phyloP scores from a whole-genome alignment of 495 filamentous ascomycete species.

The Mycothermus thermophilus region DNA sequence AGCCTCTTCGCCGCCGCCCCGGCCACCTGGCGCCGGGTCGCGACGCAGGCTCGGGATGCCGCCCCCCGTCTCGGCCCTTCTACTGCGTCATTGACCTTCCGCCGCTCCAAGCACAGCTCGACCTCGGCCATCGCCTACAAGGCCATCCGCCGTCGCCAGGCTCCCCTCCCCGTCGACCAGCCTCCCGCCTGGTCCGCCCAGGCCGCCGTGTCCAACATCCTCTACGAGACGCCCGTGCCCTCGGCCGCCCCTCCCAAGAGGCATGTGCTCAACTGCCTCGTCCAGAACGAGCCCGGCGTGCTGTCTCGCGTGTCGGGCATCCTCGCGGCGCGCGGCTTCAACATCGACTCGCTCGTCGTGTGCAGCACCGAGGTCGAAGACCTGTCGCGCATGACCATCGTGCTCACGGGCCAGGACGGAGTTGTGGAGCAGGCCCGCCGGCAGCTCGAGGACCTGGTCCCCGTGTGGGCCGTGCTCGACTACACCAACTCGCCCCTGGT shows the following conservation, averaged over 20 bases:
- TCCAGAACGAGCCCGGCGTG: conserved; percentile 97
- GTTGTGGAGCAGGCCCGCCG: conserved; percentile 95
- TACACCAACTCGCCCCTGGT: conserved; percentile 90
- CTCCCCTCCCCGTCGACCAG: conserved; percentile 65
- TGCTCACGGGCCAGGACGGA: conserved; percentile 86
- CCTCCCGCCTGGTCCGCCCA: conserved; percentile 83
- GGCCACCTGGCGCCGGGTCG: conserved; percentile 20
- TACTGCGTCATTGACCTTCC: conserved; percentile 9
- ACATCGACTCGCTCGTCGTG: conserved; percentile 95
- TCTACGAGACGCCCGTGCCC: conserved; percentile 90
- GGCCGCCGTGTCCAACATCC: conserved; percentile 90
- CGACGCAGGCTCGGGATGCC: conserved; percentile 14
- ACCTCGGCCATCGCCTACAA: conserved; percentile 96
- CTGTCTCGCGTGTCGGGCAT: conserved; percentile 93
- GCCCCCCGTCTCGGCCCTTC: conserved; percentile 7
- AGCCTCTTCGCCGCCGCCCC: conserved; percentile 23
- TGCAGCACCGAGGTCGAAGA: conserved; percentile 98
- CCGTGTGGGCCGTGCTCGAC: conserved; percentile 95
- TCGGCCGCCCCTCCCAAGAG: conserved; percentile 76
- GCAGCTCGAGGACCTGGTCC: conserved; percentile 91
- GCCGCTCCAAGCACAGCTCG: conserved; percentile 33
- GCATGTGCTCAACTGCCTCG: conserved; percentile 92
- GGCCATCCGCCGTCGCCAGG: conserved; percentile 78
- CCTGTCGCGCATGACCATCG: conserved; percentile 95
- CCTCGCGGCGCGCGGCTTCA: conserved; percentile 91